phyloP scores from a whole-genome alignment of 2,329 filamentous ascomycete species.

The Beauveria sp. region DNA sequence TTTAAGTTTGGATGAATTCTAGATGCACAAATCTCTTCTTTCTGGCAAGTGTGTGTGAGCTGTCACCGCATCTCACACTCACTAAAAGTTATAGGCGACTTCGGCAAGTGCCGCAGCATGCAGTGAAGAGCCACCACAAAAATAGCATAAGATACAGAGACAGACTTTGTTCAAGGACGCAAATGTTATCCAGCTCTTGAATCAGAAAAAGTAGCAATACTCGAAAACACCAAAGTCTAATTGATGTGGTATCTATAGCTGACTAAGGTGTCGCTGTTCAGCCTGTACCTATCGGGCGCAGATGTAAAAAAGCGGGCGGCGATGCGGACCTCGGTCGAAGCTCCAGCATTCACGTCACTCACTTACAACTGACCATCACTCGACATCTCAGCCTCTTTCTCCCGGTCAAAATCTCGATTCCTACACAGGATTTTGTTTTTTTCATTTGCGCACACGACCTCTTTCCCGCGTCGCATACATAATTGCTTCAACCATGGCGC shows the following conservation, averaged over 20 bases:
- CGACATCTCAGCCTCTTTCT: background rate
- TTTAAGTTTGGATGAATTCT: too few relatives aligned
- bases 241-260: background rate
- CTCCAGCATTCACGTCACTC: background rate
- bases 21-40: too few relatives aligned
- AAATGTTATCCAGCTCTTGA: too few relatives aligned
- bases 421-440: too few relatives aligned
- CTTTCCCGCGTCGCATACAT: background rate
- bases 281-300: background rate
- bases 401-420: background rate
- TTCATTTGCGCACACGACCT: background rate
- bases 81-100: too few relatives aligned
- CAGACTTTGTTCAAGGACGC: too few relatives aligned
- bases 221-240: too few relatives aligned
- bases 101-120: too few relatives aligned
- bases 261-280: background rate
- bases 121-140: too few relatives aligned
- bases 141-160: too few relatives aligned
- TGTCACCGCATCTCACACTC: too few relatives aligned
- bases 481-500: background rate
- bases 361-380: background rate
- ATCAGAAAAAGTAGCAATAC: background rate
- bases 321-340: slow-evolving; percentile 5
- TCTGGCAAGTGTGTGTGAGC: too few relatives aligned
- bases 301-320: slow-evolving; percentile 1